Base-by-base conservation (phyloP, 768 basidiomycete species). In the Lactarius akahatsu region DNA sequence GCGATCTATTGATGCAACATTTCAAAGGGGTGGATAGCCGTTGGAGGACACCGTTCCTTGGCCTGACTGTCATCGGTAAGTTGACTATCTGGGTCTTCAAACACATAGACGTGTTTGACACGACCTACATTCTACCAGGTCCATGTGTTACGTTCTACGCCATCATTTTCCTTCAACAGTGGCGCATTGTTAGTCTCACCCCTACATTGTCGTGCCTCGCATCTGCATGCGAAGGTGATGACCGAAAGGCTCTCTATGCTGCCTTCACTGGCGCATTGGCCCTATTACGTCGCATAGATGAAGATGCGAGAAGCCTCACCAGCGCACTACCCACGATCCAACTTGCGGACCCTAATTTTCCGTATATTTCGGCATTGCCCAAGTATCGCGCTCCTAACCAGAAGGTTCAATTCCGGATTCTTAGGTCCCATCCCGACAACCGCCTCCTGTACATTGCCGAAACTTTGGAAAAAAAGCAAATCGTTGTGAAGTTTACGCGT, bases 391-490 rank as follows among this genome's bases (percentile, higher is more conserved):
- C 16, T 4, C 26, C 52, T 40, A 3, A 23, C 6, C 20, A 62
- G 26, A 5, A 55, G 16, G 2, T 54, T 6, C 23, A 30, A 20
- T 62, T 62, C 50, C 36, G 4, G 26, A 62, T 54, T 38, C 9
- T 40, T 20, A 6, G 6, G 23, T 36, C 1, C 52, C 20, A 55
- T 43, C 38, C 26, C 36, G 26, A 62, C 20, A 41, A 47, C 15
- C 30, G 55, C 18, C n/a, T 36, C n/a, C 30, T 63, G 15, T 57
- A 57, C 43, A 16, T 57, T 18, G 62, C 62, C 32, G 18, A 47
- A 28, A 36, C 18, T 1, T 36, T 2, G 18, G 20, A 20, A 38
- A 9, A 63, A 13, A 45, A n/a, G 23, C 52, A n/a, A 8, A 34
- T 56, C n/a, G 0, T 62, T 2, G 40, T 62, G 20, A 56, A 56